A percentile compares a stretch with the other conserved stretches of the same genome.
phyloP scores from a whole-genome alignment of 495 filamentous ascomycete genomes.

The Penicillium subrubescens region DNA sequence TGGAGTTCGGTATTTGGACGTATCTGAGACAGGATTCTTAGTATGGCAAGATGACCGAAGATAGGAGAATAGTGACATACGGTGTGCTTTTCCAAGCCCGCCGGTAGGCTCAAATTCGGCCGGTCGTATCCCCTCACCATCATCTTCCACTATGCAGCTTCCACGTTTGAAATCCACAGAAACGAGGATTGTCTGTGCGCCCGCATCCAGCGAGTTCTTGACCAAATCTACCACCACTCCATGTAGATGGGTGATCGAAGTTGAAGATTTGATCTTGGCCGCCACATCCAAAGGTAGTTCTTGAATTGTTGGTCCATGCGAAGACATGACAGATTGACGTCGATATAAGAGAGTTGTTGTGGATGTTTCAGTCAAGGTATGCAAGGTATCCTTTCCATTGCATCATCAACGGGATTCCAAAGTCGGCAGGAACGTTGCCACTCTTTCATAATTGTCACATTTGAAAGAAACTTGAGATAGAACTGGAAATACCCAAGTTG shows the following conservation, averaged over 20 bases:
- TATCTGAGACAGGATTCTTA: conserved; percentile 56
- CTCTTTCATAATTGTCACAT: conserved; percentile 20
- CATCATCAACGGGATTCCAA: conserved; percentile 1
- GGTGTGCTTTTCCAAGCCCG: conserved; percentile 72
- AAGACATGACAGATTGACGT: conserved; percentile 21
- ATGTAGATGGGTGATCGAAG: conserved; percentile 71
- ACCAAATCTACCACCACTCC: conserved; percentile 74
- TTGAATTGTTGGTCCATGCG: conserved; percentile 52
- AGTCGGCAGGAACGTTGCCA: conserved; percentile 18
- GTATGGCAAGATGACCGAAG: background rate
- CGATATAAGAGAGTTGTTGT: background rate
- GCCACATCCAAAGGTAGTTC: conserved; percentile 73
- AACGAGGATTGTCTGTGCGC: conserved; percentile 68
- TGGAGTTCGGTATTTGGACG: conserved; percentile 67
- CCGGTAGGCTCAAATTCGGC: conserved; percentile 69
- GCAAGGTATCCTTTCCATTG: conserved; percentile 14
- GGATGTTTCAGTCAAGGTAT: conserved; percentile 11
- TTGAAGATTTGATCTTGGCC: conserved; percentile 87
- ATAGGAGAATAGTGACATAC: conserved; percentile 46
- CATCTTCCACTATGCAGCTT: conserved; percentile 82
- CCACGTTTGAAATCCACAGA: conserved; percentile 76
- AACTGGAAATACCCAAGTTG: background rate
- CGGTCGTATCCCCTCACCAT: conserved; percentile 79
- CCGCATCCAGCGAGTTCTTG: conserved; percentile 85
- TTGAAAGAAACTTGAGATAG: background rate